phyloP scores from a whole-genome alignment of 2,329 filamentous ascomycete species.

The Chaetoscypha palmicola region DNA sequence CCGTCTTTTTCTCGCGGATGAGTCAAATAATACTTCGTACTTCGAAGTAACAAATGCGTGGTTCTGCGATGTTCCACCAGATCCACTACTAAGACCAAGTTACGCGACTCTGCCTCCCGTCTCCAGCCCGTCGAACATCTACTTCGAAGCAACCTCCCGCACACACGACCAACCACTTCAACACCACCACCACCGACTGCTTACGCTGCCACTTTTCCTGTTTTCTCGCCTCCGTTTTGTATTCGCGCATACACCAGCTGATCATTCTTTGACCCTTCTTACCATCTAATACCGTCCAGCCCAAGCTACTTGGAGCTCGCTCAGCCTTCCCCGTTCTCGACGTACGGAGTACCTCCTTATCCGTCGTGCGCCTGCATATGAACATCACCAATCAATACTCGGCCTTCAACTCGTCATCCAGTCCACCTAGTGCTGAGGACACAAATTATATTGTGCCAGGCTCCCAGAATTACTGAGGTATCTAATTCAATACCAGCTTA shows the following conservation, averaged over 20 bases:
- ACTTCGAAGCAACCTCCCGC: neutral
- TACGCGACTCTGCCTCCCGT: too few relatives aligned
- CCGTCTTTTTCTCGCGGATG: slow-evolving; percentile 27
- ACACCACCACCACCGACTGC: neutral
- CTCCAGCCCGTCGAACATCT: neutral
- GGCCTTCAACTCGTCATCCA: slow-evolving; percentile 23
- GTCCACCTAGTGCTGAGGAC: slow-evolving; percentile 16
- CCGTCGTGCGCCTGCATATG: slow-evolving; percentile 11
- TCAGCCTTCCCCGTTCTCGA: slow-evolving; percentile 6
- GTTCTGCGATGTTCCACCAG: too few relatives aligned
- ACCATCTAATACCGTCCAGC: neutral
- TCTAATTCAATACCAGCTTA: slow-evolving; percentile 12
- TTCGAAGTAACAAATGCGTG: neutral
- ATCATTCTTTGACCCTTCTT: neutral
- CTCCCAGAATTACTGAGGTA: slow-evolving; percentile 11
- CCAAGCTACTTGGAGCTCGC: slow-evolving; percentile 27
- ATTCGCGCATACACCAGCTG: slow-evolving; percentile 13
- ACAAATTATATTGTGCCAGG: slow-evolving; percentile 12
- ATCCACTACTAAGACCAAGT: too few relatives aligned
- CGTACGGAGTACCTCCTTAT: neutral
- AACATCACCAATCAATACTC: slow-evolving; percentile 13
- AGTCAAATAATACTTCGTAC: too few relatives aligned
- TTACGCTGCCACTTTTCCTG: neutral
- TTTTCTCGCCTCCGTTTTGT: neutral
- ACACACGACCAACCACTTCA: neutral